Percentiles rank a stretch among this genome's conserved stretches.
Conservation (phyloP, 2,329 filamentous ascomycete genomes). For the Aspergillus piperis region DNA sequence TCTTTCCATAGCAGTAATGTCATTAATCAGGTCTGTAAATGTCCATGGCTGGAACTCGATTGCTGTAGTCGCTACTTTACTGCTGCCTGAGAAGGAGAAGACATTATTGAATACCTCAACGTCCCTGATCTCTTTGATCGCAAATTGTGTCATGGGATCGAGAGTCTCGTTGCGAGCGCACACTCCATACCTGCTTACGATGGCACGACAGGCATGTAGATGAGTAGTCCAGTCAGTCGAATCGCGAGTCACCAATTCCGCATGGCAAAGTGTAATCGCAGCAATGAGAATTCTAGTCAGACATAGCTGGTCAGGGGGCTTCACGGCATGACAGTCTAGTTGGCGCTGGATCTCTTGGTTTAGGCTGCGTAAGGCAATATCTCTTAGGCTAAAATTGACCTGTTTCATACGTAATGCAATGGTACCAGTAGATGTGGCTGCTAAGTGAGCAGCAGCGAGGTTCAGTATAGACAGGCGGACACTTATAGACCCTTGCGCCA, state of each 20-base stretch:
- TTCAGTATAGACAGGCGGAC: slow-evolving; percentile 25
- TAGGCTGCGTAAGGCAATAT: slow-evolving; percentile 6
- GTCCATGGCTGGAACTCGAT: slow-evolving; percentile 12
- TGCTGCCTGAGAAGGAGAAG: slow-evolving; percentile 2
- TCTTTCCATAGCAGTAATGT: slow-evolving; percentile 17
- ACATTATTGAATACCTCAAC: slow-evolving; percentile 18
- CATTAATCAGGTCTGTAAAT: slow-evolving; percentile 15
- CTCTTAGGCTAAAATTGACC: background rate
- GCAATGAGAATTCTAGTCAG: slow-evolving; percentile 19
- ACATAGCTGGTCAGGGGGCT: background rate
- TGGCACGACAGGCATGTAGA: slow-evolving; percentile 19
- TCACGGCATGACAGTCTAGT: background rate
- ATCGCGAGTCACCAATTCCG: slow-evolving; percentile 18
- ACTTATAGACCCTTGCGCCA: slow-evolving; percentile 20
- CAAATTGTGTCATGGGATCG: slow-evolving; percentile 10
- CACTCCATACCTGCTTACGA: slow-evolving; percentile 15
- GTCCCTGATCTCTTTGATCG: slow-evolving; percentile 22
- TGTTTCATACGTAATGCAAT: background rate
- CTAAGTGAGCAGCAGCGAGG: slow-evolving; percentile 24
- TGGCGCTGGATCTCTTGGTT: slow-evolving; percentile 15
- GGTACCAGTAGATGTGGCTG: slow-evolving; percentile 7
- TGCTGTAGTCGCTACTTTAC: background rate
- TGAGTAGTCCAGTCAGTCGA: slow-evolving; percentile 21
- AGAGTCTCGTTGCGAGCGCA: background rate
- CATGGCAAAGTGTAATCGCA: slow-evolving; percentile 20